phyloP scores from a whole-genome alignment of 2,329 filamentous ascomycete genomes.

The Nemania sp. region DNA sequence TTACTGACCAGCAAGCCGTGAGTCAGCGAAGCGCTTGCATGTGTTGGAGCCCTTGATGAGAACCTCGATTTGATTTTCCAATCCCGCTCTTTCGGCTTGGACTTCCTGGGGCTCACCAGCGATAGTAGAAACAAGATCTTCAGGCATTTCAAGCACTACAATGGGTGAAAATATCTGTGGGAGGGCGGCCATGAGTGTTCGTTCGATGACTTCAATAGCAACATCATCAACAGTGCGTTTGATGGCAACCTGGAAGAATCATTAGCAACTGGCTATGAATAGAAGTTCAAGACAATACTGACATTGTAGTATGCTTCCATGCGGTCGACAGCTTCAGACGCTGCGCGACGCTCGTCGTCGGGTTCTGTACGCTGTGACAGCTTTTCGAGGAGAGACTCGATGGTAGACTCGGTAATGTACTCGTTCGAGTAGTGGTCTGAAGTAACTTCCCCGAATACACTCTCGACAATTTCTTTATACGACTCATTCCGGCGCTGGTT shows the following conservation, averaged over 20 bases:
- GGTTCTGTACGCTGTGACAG: conserved; percentile 28
- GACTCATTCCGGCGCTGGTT: not conserved
- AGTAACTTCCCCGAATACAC: too few species aligned
- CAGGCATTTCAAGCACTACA: conserved; percentile 9
- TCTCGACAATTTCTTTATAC: too few species aligned
- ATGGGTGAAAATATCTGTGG: not conserved
- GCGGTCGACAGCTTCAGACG: conserved; percentile 42
- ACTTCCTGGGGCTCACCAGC: conserved; percentile 12
- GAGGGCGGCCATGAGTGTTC: conserved; percentile 41
- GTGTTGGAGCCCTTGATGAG: conserved; percentile 17
- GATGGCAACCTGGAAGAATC: conserved; percentile 45
- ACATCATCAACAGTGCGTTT: conserved; percentile 51
- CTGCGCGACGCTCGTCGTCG: conserved; percentile 37
- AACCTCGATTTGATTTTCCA: conserved; percentile 14
- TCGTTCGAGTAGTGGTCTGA: too few species aligned
- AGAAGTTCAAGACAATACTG: conserved; percentile 7
- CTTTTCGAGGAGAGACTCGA: conserved; percentile 1
- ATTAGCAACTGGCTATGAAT: not conserved
- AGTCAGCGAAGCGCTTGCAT: conserved; percentile 15
- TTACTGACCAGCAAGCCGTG: conserved; percentile 10
- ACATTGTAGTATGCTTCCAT: conserved; percentile 46
- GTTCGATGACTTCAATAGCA: conserved; percentile 49
- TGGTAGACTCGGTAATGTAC: too few species aligned
- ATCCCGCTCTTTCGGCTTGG: not conserved
- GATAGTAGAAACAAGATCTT: conserved; percentile 9